Evolutionary conservation across 305 asterid species (phyloP), one percentile per base, ranked within the genome.

Genomic region (Nicotiana rustica): DNA sequence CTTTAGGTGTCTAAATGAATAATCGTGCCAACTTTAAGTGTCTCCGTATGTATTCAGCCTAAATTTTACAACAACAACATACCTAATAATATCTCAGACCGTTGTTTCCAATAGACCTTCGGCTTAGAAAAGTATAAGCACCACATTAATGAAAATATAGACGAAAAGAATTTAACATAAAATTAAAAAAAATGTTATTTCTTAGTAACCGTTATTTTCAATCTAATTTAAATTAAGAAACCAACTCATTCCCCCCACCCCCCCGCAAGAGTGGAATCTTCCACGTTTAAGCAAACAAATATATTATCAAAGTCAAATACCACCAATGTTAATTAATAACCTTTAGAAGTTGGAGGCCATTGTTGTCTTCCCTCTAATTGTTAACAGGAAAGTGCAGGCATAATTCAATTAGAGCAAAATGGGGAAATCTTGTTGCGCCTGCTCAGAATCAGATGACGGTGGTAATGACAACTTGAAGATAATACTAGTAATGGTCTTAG

Each of bases 361-460:
- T 35, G 64, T 57, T 57, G 1, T 57, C 25, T n/a, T 57, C 21
- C 29, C 52, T 67, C 29, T 67, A 4, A 67, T 70, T 41, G 5
- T 70, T 70, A 8, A 49, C 15, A 49, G 15, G 57, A 0, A 49
- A 49, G 57, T 69, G 9, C 35, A 41, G 10, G 18, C 35, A 38
- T 1, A 70, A 41, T 2, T 21, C 14, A 21, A 14, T 47, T 70
- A 10, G 61, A 1, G 64, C 4, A 0, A 49, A 75, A 90, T 90
- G 92, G 91, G 85, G 75, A 83, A 84, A 77, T 0, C 77, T 56
- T 89, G 91, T 78, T 86, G 93, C 65, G 76, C 4, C 47, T 41
- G 47, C 25, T 25, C 64, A 29, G 25, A 15, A 75, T 75, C 82
- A 36, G 87, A 85, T 1, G 87, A 78, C 0, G 90, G 71, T 35